Evolutionary conservation across 164 flowering plant genomes (phyloP), one percentile per base, ranked within the genome.

Genomic region (Echeveria elegans): DNA sequence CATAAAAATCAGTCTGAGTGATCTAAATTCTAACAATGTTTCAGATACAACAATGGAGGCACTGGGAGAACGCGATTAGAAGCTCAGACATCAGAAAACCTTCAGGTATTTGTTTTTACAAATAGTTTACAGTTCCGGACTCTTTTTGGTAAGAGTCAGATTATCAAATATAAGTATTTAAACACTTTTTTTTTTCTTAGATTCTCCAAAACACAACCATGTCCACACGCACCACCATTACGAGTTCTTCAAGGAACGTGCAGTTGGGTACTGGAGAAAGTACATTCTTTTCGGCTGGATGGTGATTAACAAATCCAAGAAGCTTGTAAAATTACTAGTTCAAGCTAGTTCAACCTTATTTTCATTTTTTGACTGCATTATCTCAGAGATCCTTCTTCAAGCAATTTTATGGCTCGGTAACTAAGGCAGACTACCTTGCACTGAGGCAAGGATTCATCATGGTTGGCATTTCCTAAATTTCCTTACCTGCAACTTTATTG

Each of bases 351-450:
- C 21, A 31, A 18, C 31, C 48, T 16, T n/a, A n/a, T n/a, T 66
- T 65, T 67, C 5, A 47, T n/a, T 18, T 53, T 15, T 28, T n/a
- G 19, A 14, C 37, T 38, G 43, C 24, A 15, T 67, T 28, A n/a
- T 24, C 63, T 58, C 70, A 78, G 80, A 74, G 71, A 47, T 74
- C 82, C 43, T 81, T 81, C 75, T 73, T 78, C 77, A 77, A 77
- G 60, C 84, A 78, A 48, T 81, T 81, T 66, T 71, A 77, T 64
- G 77, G 69, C 62, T 78, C 82, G 58, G 75, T 81, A 11, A 75
- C 77, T 56, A 75, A 77, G 62, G 77, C 82, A 59, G 84, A 81
- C 64, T 81, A 81, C 69, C 53, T 78, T 63, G 75, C 77, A 6
- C 71, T 81, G 40, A 72, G 84, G 38, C 67, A 75, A 30, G 84